Base-by-base conservation (phyloP, 352 stramenopile genomes). In the Hyaloperonospora arabidopsidis region DNA sequence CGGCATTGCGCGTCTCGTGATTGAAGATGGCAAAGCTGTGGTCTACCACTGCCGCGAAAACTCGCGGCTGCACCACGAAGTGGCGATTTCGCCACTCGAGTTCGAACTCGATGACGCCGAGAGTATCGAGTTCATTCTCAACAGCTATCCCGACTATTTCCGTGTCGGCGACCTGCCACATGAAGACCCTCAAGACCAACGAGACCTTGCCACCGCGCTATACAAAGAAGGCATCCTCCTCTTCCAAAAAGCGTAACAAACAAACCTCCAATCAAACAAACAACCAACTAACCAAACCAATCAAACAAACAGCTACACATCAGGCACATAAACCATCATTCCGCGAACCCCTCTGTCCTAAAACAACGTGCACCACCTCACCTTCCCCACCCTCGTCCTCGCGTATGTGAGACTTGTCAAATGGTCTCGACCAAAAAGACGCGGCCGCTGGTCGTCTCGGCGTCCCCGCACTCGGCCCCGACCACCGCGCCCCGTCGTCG, bases 31-130 rank as follows among this genome's bases (percentile, higher is more conserved):
- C 25, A 87, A 87, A 50, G 76, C 80, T 29, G 65, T 90, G 22
- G 57, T 90, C 10, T 90, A 90, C 49, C 80, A 90, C 58, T 90
- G 77, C 56, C 76, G 76, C 45, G 80, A 90, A 49, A 90, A 90
- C 64, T 86, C 76, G 25, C 77, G 80, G 1, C 68, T 81, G 64
- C 80, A 88, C 50, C 76, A 90, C 53, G 80, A 88, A 64, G 63
- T 74, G 23, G 67, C 80, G 1, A 66, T 90, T 28, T 82, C 76
- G 18, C 77, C 80, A 21, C 66, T 90, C 14, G 80, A 90, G 58
- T 90, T 87, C 46, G 80, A 90, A 45, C 54, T 90, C 21, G 80
- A 90, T 49, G 80, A 90, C 41, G 80, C 80, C 14, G 77, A 88
- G 54, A 87, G 77, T 49, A 85, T 90, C 40, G 80, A 90, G 52